Conservation (phyloP, 192 early-diverging fungal genomes). For the Pilobolus umbonatus region DNA sequence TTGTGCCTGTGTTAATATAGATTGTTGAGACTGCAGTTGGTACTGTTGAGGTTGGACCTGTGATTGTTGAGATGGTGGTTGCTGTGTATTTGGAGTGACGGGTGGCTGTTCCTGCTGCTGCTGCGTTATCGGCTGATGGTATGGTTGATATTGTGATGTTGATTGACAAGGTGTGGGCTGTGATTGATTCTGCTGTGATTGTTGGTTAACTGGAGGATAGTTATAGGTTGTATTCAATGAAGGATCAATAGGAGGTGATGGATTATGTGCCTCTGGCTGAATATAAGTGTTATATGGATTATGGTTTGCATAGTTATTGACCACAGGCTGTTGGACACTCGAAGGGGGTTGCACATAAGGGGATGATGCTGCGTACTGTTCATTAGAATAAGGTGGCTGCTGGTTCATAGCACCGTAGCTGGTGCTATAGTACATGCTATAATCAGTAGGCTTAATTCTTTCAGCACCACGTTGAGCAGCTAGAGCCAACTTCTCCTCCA, state of each 20-base stretch:
- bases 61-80: conserved; percentile 2
- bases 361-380: not conserved
- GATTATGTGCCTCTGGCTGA: no score
- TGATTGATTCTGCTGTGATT: not conserved
- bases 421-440: not conserved
- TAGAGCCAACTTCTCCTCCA: conserved; percentile 62
- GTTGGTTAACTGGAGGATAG: not conserved
- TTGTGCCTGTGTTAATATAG: not conserved
- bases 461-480: conserved; percentile 21
- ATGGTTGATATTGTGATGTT: not conserved
- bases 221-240: not conserved
- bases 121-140: not conserved
- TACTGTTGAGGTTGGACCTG: conserved; percentile 5
- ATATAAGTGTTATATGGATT: no score
- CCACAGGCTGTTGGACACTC: not conserved
- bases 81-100: not conserved
- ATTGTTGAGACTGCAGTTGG: conserved; percentile 1
- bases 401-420: not conserved
- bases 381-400: not conserved
- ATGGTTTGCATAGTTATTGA: no score
- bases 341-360: not conserved
- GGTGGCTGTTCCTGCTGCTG: not conserved
- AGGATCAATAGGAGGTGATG: not conserved
- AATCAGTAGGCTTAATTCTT: conserved; percentile 4
- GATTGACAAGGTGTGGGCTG: not conserved